Conservation (phyloP, 768 basidiomycete genomes). For the Agaricus subrufescens region DNA sequence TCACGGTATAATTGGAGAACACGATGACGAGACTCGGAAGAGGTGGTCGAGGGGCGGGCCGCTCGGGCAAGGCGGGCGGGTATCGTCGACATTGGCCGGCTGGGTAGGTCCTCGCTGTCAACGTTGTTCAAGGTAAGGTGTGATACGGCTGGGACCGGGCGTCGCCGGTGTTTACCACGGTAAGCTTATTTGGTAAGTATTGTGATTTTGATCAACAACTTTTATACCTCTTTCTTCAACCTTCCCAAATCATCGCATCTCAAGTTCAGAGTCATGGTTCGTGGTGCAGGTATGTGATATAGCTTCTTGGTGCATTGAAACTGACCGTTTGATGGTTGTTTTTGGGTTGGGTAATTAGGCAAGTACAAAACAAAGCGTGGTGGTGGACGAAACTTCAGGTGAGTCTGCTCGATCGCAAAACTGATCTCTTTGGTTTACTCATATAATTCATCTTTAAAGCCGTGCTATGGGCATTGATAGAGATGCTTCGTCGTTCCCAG, state of each 20-base stretch:
- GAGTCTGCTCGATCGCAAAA: conserved; percentile 7
- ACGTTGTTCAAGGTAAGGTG: conserved; percentile 5
- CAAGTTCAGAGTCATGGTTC: conserved; percentile 33
- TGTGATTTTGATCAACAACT: background rate
- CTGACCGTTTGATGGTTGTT: background rate
- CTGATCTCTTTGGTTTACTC: background rate
- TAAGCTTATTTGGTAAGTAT: too few relatives aligned
- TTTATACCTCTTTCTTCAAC: conserved; percentile 5
- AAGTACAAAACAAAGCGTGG: conserved; percentile 87
- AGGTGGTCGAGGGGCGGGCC: conserved; percentile 50
- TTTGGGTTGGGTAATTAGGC: conserved; percentile 32
- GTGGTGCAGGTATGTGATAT: conserved; percentile 38
- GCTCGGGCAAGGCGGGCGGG: conserved; percentile 81
- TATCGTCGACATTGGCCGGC: conserved; percentile 59
- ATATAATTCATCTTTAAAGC: background rate
- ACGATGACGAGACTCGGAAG: conserved; percentile 60
- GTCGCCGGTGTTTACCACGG: background rate
- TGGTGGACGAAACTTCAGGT: conserved; percentile 85
- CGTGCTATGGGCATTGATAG: conserved; percentile 9
- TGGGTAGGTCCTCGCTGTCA: background rate
- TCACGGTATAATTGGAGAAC: conserved; percentile 80
- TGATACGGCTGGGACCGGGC: conserved; percentile 14
- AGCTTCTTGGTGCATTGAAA: background rate
- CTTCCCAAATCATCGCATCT: conserved; percentile 9
- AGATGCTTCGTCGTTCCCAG: conserved; percentile 1